Evolutionary conservation across 306 rosid species (phyloP), one percentile per base, ranked within the genome.

Genomic region (Purshia tridentata): DNA sequence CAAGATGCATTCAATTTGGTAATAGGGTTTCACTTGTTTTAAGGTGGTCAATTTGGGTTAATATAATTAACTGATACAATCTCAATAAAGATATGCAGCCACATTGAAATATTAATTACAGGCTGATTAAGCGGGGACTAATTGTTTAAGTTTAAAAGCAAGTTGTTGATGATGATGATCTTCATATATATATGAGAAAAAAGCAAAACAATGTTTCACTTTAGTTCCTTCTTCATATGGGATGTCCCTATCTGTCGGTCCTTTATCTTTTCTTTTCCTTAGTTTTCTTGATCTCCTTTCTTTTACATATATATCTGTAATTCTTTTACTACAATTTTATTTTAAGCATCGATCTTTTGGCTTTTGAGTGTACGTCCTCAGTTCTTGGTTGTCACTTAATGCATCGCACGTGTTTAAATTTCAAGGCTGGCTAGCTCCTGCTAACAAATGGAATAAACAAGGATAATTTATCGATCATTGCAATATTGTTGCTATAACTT

Each of bases 191-290:
- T 8, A 7, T 15, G 8, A 22, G 45, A 18, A 40, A 56, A 64
- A 78, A 42, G 80, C 56, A 55, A 57, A 67, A 16, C 7, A 4
- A 50, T 74, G 80, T 52, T 20, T 74, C 52, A 12, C 79, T 81
- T 77, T 77, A 68, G 69, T 45, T 57, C 59, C 50, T 53, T 57
- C 20, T 82, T 56, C 72, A 35, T 56, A 67, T 59, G 76, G 66
- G 72, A 52, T 61, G 81, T 76, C 81, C 65, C 52, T 63, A 12
- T 75, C 78, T 79, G 86, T 83, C 84, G 73, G 79, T 47, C 9
- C 80, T 74, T 78, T 75, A 52, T 42, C 49, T 56, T 35, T 51
- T 19, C 57, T 10, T 48, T 56, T 51, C 3, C 72, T 66, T 49
- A 20, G 72, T 53, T 76, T 69, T 54, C 54, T 79, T 37, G 35